Evolutionary conservation across 129 eudicot genomes (phyloP).

Genomic region (Centrapalus pauciflorus): DNA sequence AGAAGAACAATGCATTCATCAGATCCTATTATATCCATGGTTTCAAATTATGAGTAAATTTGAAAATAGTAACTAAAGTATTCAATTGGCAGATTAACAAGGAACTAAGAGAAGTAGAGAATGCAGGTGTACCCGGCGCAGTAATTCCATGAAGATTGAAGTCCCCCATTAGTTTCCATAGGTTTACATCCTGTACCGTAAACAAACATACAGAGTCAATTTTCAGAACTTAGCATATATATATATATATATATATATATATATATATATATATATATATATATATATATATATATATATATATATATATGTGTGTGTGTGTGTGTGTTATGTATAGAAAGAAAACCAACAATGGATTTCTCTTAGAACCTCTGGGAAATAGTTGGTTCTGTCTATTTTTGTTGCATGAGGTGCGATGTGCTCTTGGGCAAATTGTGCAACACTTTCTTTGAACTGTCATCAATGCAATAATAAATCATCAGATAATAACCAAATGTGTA

Average conservation of each 20-base stretch:
- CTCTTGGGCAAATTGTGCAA: conserved; percentile 78
- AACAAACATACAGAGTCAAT: conserved; percentile 1
- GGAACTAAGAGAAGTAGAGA: neutral
- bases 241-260: neutral
- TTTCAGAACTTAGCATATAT: neutral
- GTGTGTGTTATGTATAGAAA: neutral
- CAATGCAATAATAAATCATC: neutral
- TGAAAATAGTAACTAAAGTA: too few relatives aligned
- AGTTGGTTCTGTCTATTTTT: conserved; percentile 56
- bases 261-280: neutral
- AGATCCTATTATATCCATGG: too few relatives aligned
- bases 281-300: neutral
- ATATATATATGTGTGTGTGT: neutral
- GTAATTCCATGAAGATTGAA: conserved; percentile 85
- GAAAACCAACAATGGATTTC: neutral
- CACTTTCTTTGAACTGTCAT: conserved; percentile 77
- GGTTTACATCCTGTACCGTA: conserved; percentile 56
- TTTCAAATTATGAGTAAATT: too few relatives aligned
- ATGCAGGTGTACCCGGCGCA: conserved; percentile 51
- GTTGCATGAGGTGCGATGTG: conserved; percentile 80
- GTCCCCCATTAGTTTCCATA: conserved; percentile 94
- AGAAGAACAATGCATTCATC: too few relatives aligned
- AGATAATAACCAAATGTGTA: too few relatives aligned
- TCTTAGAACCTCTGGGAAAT: conserved; percentile 64
- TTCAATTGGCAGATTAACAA: neutral